A percentile compares a stretch with the other conserved stretches of the same genome.
Conservation (phyloP, 2,329 filamentous ascomycete species). For the Cladosporium sp. region DNA sequence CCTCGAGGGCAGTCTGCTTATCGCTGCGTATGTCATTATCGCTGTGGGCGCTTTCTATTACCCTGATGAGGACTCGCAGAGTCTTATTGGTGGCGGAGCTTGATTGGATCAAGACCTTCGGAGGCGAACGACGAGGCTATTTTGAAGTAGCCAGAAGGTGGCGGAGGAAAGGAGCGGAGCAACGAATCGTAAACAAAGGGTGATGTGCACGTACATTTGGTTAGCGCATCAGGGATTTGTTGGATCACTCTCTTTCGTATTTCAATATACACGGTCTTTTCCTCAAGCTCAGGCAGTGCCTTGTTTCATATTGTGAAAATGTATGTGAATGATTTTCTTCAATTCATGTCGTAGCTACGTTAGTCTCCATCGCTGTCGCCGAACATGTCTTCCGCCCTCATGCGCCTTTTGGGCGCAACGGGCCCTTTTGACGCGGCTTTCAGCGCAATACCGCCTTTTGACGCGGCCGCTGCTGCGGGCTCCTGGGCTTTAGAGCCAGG, state of each 20-base stretch:
- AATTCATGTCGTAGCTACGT: not conserved
- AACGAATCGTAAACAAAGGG: too few species aligned
- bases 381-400: conserved; percentile 82
- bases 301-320: too few species aligned
- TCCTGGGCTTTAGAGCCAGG: conserved; percentile 26
- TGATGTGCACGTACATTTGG: too few species aligned
- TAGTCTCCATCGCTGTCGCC: conserved; percentile 61
- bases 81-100: conserved; percentile 35
- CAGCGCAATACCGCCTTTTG: conserved; percentile 22
- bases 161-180: too few species aligned
- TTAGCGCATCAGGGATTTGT: too few species aligned
- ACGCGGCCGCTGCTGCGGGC: not conserved
- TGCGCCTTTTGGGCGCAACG: conserved; percentile 33
- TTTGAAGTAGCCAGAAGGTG: too few species aligned
- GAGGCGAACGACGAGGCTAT: too few species aligned
- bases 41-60: conserved; percentile 51
- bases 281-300: too few species aligned
- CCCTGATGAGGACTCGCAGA: conserved; percentile 37
- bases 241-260: too few species aligned
- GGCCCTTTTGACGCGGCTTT: conserved; percentile 9
- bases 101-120: not conserved
- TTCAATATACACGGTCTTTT: too few species aligned
- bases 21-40: conserved; percentile 75
- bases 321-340: too few species aligned
- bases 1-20: conserved; percentile 69